Conservation (phyloP, 1,284 basidiomycete species). For the Quambalaria eucalypti region DNA sequence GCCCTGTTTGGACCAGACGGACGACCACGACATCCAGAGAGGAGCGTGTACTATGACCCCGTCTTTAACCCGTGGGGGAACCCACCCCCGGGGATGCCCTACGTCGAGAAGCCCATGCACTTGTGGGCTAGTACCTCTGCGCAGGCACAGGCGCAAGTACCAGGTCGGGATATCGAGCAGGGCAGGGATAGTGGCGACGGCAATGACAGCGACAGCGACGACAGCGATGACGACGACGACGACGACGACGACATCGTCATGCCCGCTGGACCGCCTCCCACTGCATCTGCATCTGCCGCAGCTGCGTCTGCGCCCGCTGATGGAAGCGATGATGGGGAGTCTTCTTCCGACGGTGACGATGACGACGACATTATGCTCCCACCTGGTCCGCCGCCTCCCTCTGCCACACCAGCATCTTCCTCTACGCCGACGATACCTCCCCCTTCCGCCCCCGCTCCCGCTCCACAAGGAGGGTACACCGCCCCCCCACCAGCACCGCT, state of each 20-base stretch:
- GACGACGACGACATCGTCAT: slow-evolving; percentile 38
- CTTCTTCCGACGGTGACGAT: too few species aligned
- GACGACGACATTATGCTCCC: slow-evolving; percentile 5
- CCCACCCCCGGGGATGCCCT: slow-evolving; percentile 93
- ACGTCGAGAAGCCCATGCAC: slow-evolving; percentile 57
- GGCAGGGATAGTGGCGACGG: slow-evolving; percentile 5
- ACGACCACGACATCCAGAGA: slow-evolving; percentile 12
- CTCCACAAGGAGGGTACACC: background rate
- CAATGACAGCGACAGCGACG: slow-evolving; percentile 8
- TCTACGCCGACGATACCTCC: slow-evolving; percentile 13
- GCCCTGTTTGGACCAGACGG: slow-evolving; percentile 4
- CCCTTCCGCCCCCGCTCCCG: background rate
- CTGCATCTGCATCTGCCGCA: background rate
- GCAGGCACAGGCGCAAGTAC: background rate
- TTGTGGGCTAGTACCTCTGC: slow-evolving; percentile 5
- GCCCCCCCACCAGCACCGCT: background rate
- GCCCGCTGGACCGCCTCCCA: slow-evolving; percentile 27
- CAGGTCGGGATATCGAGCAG: slow-evolving; percentile 1
- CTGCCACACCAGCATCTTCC: background rate
- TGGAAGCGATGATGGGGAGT: background rate
- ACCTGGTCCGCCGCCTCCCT: slow-evolving; percentile 14
- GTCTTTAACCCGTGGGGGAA: slow-evolving; percentile 89
- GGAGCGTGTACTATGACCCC: slow-evolving; percentile 84
- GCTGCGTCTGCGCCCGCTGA: background rate
- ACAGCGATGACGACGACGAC: slow-evolving; percentile 30